Conservation (phyloP, 2,329 filamentous ascomycete genomes). For the Cytospora paraplurivora region DNA sequence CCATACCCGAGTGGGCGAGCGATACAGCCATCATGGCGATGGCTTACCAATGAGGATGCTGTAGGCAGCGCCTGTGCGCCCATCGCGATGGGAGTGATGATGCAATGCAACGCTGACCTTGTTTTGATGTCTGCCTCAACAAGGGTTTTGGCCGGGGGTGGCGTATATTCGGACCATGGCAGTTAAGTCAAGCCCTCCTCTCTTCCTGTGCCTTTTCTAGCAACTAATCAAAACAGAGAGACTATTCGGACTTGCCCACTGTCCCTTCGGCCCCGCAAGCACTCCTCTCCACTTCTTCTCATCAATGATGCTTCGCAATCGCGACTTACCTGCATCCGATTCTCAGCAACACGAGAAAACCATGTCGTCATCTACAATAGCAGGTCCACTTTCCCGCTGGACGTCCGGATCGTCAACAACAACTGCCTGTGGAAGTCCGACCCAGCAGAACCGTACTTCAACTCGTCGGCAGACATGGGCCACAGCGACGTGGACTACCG, state of each 20-base stretch:
- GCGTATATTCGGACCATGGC: neutral
- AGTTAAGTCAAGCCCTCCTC: neutral
- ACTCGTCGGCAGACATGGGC: conserved; percentile 27
- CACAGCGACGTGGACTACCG: conserved; percentile 25
- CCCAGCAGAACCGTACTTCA: conserved; percentile 16
- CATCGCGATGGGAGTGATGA: conserved; percentile 1
- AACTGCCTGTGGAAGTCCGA: conserved; percentile 14
- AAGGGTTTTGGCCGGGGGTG: neutral
- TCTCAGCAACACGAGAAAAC: conserved; percentile 4
- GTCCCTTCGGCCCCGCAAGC: neutral
- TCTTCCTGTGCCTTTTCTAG: neutral
- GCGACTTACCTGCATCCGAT: conserved; percentile 4
- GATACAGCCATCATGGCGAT: conserved; percentile 9
- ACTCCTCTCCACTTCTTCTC: neutral
- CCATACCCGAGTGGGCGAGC: conserved; percentile 21
- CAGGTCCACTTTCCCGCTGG: conserved; percentile 25
- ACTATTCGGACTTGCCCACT: neutral
- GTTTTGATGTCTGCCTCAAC: neutral
- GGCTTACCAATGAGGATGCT: neutral
- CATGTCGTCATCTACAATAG: conserved; percentile 25
- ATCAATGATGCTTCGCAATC: neutral
- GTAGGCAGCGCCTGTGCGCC: neutral
- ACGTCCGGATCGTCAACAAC: conserved; percentile 18
- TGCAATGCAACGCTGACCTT: neutral
- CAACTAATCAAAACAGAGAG: neutral